Evolutionary conservation across 805 yeast genomes (phyloP).

Genomic region (Yarrowia sp.): DNA sequence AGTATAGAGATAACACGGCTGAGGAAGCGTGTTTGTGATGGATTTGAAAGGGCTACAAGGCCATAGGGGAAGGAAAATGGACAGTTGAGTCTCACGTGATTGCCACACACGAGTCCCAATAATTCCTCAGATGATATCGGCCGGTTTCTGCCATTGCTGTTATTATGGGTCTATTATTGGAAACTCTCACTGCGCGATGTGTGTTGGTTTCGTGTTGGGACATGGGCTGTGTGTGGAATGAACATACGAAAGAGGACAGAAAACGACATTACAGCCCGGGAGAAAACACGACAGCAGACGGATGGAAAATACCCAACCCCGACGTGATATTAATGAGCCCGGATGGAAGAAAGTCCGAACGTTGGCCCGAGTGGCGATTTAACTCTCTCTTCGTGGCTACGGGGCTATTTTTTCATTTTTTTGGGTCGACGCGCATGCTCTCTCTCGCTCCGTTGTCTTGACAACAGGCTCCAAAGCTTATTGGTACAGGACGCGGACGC

Average conservation of each 20-base stretch:
- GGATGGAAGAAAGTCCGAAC: neutral
- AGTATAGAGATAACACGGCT: neutral
- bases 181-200: neutral
- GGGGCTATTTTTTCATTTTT: neutral
- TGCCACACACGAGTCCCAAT: neutral
- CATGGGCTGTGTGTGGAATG: conserved; percentile 14
- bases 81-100: neutral
- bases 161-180: neutral
- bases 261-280: neutral
- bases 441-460: conserved; percentile 3
- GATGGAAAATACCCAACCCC: neutral
- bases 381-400: neutral
- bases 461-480: conserved; percentile 1
- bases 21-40: neutral
- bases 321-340: neutral
- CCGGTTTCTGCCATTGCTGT: neutral
- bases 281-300: neutral
- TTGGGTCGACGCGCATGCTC: neutral
- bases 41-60: neutral
- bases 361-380: conserved; percentile 14
- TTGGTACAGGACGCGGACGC: neutral
- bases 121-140: neutral
- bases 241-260: neutral
- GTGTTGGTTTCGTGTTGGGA: conserved; percentile 24
- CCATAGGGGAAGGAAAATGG: neutral